Percentiles rank a stretch among this genome's conserved stretches.
Conservation (phyloP, 768 basidiomycete genomes). For the Amanita muscaria region DNA sequence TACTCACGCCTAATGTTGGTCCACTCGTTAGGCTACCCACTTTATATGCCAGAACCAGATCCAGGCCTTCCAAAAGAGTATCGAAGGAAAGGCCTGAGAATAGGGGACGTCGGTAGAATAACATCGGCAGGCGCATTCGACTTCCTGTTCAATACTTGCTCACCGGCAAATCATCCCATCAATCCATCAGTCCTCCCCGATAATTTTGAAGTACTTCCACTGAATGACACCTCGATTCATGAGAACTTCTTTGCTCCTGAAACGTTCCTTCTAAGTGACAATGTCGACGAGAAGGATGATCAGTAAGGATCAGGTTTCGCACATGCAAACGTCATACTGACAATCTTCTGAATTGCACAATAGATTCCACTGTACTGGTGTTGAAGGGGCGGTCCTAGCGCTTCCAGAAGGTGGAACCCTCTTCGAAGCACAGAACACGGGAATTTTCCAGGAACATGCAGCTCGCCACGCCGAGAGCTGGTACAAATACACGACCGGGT, state of each 20-base stretch:
- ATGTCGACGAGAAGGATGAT: neutral
- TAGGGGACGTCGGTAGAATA: slow-evolving; percentile 26
- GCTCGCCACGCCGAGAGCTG: slow-evolving; percentile 11
- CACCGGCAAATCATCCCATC: slow-evolving; percentile 17
- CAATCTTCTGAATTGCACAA: too few species aligned
- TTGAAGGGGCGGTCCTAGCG: slow-evolving; percentile 12
- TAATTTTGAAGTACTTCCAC: slow-evolving; percentile 12
- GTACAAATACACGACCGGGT: slow-evolving; percentile 13
- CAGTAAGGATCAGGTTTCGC: neutral
- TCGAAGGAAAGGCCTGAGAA: slow-evolving; percentile 16
- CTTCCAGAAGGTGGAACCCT: slow-evolving; percentile 13
- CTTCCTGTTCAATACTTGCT: slow-evolving; percentile 25
- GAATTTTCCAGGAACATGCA: slow-evolving; percentile 9
- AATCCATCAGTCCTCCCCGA: slow-evolving; percentile 20
- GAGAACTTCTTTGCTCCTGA: neutral
- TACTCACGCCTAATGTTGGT: slow-evolving; percentile 17
- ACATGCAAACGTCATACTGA: too few species aligned
- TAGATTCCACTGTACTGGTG: neutral
- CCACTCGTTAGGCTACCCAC: slow-evolving; percentile 19
- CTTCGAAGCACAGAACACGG: slow-evolving; percentile 7
- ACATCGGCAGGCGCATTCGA: slow-evolving; percentile 20
- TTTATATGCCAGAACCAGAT: slow-evolving; percentile 21
- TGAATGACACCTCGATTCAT: neutral
- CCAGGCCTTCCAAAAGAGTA: slow-evolving; percentile 10
- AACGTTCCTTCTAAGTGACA: neutral